phyloP scores from a whole-genome alignment of 2,329 filamentous ascomycete species.

The Grosmannia clavigera region DNA sequence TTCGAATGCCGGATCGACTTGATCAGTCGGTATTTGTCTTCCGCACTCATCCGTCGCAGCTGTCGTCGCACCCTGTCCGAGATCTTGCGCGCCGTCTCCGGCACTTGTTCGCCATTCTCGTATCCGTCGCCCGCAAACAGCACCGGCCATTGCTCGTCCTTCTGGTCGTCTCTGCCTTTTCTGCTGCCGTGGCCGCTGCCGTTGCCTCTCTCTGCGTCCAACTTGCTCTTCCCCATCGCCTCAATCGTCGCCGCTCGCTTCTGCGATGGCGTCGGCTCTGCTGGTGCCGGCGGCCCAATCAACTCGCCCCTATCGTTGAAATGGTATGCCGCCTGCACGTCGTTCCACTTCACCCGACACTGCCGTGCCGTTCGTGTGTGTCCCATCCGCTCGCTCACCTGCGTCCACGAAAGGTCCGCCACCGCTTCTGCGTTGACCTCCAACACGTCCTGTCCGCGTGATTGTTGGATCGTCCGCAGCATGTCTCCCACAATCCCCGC shows the following conservation, averaged over 20 bases:
- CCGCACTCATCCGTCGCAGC: slow-evolving; percentile 27
- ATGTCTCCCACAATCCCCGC: slow-evolving; percentile 39
- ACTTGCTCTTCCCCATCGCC: background rate
- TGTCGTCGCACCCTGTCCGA: slow-evolving; percentile 28
- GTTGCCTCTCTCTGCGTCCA: background rate
- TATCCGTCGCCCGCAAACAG: slow-evolving; percentile 13
- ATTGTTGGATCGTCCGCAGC: slow-evolving; percentile 20
- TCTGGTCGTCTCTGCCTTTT: background rate
- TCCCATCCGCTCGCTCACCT: slow-evolving; percentile 50
- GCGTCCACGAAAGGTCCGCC: slow-evolving; percentile 52
- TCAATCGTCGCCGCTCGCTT: slow-evolving; percentile 3
- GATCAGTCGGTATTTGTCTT: slow-evolving; percentile 32
- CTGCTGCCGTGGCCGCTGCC: background rate
- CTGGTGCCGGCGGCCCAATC: slow-evolving; percentile 5
- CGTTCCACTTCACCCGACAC: slow-evolving; percentile 55
- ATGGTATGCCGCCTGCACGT: slow-evolving; percentile 11
- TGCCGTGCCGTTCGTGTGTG: slow-evolving; percentile 52
- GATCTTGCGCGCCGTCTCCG: slow-evolving; percentile 26
- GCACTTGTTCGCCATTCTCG: slow-evolving; percentile 12
- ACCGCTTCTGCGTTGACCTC: slow-evolving; percentile 20
- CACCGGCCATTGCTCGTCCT: background rate
- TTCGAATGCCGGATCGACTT: slow-evolving; percentile 28
- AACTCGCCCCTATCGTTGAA: slow-evolving; percentile 4
- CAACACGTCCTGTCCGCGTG: slow-evolving; percentile 8
- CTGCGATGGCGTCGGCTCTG: slow-evolving; percentile 3